Conservation (phyloP, 208 protist genomes). For the Crithidia mellificae region DNA sequence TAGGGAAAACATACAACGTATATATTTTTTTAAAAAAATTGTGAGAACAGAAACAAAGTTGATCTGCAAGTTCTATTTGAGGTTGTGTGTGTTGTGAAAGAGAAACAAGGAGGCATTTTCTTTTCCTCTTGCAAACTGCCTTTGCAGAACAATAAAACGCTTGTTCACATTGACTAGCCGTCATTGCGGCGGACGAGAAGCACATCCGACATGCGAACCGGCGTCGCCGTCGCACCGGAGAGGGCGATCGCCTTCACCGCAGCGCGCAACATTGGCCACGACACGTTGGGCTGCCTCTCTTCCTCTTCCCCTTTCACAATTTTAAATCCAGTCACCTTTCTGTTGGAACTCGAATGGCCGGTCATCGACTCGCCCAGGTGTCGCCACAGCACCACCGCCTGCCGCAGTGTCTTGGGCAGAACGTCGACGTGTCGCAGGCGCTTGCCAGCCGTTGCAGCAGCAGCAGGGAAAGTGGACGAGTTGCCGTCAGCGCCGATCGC, state of each 20-base stretch:
- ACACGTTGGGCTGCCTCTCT: neutral
- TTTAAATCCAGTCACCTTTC: too few species aligned
- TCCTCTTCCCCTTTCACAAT: neutral
- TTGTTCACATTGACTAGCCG: neutral
- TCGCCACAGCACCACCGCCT: constrained; percentile 40
- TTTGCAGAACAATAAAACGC: too few species aligned
- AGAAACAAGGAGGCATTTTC: too few species aligned
- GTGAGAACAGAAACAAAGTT: too few species aligned
- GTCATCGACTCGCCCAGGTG: constrained; percentile 23
- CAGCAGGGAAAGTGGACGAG: neutral
- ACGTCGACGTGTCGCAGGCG: constrained; percentile 28
- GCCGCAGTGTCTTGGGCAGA: constrained; percentile 37
- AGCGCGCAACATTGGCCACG: constrained; percentile 21
- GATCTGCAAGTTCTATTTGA: too few species aligned
- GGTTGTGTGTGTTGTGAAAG: too few species aligned
- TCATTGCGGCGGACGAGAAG: constrained; percentile 14
- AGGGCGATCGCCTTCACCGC: constrained; percentile 38
- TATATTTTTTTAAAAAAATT: too few species aligned
- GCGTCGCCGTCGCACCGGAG: constrained; percentile 25
- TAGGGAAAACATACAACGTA: too few species aligned
- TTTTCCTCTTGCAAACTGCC: too few species aligned
- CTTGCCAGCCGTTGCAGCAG: neutral
- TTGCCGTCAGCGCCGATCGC: constrained; percentile 20
- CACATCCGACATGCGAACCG: constrained; percentile 34
- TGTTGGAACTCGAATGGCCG: too few species aligned